Evolutionary conservation across 305 asterid genomes (phyloP).

Genomic region (Solanum hybrid): DNA sequence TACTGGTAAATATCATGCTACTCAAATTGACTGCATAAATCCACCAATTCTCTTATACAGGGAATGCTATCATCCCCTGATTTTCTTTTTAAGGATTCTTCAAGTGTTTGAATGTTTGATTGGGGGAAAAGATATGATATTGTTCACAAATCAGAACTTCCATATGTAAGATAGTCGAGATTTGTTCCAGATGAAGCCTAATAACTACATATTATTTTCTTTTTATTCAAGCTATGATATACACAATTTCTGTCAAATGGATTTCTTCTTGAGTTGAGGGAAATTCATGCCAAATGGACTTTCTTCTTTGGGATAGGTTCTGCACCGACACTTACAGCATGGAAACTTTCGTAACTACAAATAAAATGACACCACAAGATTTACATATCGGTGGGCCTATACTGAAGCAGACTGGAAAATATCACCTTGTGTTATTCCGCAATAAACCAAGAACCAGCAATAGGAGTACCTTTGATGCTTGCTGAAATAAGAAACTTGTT

Average conservation of each 20-base stretch:
- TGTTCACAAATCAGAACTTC: neutral
- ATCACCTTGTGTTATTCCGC: neutral
- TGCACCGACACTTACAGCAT: neutral
- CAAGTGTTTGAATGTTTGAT: neutral
- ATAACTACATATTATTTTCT: neutral
- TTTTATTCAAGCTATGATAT: neutral
- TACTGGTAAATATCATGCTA: neutral
- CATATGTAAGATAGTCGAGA: neutral
- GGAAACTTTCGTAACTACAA: neutral
- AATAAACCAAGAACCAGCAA: neutral
- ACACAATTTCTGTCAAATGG: neutral
- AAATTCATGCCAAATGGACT: neutral
- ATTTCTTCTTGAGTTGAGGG: neutral
- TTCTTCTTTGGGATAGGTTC: neutral
- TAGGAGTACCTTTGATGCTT: slow-evolving; percentile 71
- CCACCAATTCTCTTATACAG: neutral
- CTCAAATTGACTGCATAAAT: neutral
- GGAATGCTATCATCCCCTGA: neutral
- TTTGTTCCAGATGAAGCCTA: neutral
- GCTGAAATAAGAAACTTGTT: slow-evolving; percentile 92
- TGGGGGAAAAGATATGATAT: neutral
- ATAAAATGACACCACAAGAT: neutral
- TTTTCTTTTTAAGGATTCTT: neutral
- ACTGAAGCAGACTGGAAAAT: neutral
- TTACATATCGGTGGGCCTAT: neutral